Percentiles rank a stretch among this genome's conserved stretches.
Conservation (phyloP, 345 rosid species). For the Pistacia atlantica region DNA sequence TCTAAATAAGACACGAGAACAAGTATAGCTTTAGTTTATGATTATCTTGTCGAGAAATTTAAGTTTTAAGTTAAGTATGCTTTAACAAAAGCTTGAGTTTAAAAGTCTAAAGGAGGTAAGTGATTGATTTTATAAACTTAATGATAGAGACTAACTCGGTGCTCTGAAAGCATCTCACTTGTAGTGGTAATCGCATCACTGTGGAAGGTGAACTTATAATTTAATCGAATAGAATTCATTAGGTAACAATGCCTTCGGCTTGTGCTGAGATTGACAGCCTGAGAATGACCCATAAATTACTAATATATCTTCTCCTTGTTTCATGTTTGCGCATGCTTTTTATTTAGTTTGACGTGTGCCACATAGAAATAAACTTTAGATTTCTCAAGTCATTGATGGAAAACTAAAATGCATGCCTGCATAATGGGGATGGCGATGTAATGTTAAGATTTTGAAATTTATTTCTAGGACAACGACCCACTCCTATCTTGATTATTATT, state of each 20-base stretch:
- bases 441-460: too few relatives aligned
- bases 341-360: neutral
- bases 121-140: neutral
- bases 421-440: neutral
- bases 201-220: too few relatives aligned
- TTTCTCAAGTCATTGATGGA: neutral
- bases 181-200: neutral
- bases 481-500: too few relatives aligned
- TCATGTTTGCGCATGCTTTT: neutral
- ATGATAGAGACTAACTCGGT: slow-evolving; percentile 1
- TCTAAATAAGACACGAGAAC: neutral
- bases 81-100: too few relatives aligned
- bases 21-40: neutral
- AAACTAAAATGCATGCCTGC: neutral
- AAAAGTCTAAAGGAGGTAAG: too few relatives aligned
- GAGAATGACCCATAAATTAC: neutral
- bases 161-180: neutral
- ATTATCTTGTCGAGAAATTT: neutral
- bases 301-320: neutral
- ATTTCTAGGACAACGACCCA: too few relatives aligned
- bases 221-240: too few relatives aligned
- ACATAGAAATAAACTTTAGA: neutral
- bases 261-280: neutral
- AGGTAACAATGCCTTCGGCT: too few relatives aligned
- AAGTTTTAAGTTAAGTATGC: too few relatives aligned